phyloP scores from a whole-genome alignment of 106 monocot species.

The Hemerocallis citrina region DNA sequence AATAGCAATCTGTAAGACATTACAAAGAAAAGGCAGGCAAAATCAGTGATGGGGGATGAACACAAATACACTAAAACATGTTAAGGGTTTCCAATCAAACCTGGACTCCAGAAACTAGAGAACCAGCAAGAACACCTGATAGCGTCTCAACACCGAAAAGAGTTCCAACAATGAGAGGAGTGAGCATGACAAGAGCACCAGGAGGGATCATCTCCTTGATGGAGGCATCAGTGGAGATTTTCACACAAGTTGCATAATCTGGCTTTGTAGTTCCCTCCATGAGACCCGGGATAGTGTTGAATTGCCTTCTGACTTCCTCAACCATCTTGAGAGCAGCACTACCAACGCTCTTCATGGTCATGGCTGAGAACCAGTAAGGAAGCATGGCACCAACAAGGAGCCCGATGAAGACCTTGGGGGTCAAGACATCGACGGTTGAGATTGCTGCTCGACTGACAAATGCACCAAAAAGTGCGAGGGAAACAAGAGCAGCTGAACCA shows the following conservation, averaged over 20 bases:
- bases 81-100: conserved; percentile 9
- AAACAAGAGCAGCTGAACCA: conserved; percentile 41
- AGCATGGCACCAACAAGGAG: conserved; percentile 64
- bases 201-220: conserved; percentile 48
- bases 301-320: conserved; percentile 42
- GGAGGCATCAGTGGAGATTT: conserved; percentile 64
- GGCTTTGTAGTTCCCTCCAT: conserved; percentile 56
- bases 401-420: conserved; percentile 55
- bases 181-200: conserved; percentile 48
- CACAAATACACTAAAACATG: not conserved
- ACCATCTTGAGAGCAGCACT: conserved; percentile 35
- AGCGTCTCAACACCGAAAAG: conserved; percentile 64
- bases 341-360: conserved; percentile 43
- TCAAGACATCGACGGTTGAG: conserved; percentile 36
- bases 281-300: conserved; percentile 44
- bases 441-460: conserved; percentile 59
- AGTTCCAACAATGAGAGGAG: conserved; percentile 46
- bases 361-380: conserved; percentile 42
- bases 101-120: conserved; percentile 65
- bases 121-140: conserved; percentile 57
- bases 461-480: conserved; percentile 34
- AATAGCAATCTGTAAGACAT: conserved; percentile 27
- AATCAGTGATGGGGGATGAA: not conserved
- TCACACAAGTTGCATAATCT: conserved; percentile 62
- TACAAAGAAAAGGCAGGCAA: not conserved